phyloP scores from a whole-genome alignment of 78 protist genomes.

The Dictyostelium brefeldianum region DNA sequence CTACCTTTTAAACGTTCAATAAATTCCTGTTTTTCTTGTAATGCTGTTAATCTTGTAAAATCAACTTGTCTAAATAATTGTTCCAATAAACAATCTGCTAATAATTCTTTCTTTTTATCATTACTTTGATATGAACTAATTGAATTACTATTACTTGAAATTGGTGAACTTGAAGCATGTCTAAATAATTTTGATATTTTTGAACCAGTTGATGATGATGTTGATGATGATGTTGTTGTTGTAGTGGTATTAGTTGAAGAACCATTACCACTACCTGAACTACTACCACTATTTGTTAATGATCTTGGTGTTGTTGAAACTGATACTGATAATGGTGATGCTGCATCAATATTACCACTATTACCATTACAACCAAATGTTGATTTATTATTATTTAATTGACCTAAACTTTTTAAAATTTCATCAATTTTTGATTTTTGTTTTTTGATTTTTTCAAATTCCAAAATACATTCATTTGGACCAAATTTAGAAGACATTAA shows the following conservation, averaged over 20 bases:
- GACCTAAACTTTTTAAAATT: not conserved
- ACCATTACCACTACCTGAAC: not conserved
- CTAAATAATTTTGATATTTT: not conserved
- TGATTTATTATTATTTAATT: not conserved
- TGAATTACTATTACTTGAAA: not conserved
- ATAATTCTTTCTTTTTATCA: not conserved
- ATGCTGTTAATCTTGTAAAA: not conserved
- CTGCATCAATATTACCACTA: not conserved
- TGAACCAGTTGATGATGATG: not conserved
- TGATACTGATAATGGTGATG: not conserved
- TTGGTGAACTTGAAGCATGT: not conserved
- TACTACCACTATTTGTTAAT: not conserved
- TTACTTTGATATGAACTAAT: no score
- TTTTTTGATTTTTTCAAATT: not conserved
- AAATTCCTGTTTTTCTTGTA: not conserved
- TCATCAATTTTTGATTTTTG: not conserved
- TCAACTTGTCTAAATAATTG: not conserved
- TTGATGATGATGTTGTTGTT: no score
- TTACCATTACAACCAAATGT: no score
- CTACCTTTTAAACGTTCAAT: not conserved
- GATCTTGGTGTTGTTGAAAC: not conserved
- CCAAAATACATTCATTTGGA: not conserved
- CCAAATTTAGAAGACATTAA: not conserved
- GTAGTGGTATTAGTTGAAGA: no score
- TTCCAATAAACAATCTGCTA: conserved; percentile 8